These are phyloP conservation scores for Laburnicola sp. DNA, from an alignment of 2,329 filamentous ascomycete species.

Conservation along the genomic window DNA sequence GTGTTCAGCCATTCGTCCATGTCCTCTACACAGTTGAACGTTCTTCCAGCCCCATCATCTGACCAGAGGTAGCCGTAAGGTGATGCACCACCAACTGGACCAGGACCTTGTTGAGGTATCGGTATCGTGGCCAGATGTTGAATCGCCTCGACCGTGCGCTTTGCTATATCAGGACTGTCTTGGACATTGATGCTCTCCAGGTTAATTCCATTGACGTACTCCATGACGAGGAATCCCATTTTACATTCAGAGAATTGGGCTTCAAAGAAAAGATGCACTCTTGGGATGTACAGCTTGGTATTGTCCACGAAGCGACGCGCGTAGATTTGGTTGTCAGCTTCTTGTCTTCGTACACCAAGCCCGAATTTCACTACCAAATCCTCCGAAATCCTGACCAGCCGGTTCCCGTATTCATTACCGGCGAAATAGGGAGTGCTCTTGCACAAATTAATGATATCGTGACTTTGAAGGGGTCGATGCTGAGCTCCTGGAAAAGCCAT, in stretches of 20 bases:
- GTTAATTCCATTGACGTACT: slow-evolving; percentile 7
- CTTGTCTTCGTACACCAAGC: slow-evolving; percentile 4
- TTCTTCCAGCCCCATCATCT: slow-evolving; percentile 1
- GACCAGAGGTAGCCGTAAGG: slow-evolving; percentile 9
- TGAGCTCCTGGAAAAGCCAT: no score
- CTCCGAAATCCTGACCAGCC: slow-evolving; percentile 7
- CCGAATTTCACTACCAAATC: slow-evolving; percentile 6
- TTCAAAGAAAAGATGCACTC: slow-evolving; percentile 7
- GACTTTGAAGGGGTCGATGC: no score
- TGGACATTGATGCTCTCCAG: background rate
- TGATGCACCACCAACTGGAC: slow-evolving; percentile 3
- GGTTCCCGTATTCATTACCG: background rate
- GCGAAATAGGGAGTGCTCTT: slow-evolving; percentile 2
- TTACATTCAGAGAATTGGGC: background rate
- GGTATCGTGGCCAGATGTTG: slow-evolving; percentile 10
- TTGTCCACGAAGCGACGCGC: slow-evolving; percentile 5
- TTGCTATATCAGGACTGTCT: background rate
- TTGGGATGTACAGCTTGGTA: slow-evolving; percentile 5
- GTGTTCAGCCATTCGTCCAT: slow-evolving; percentile 11
- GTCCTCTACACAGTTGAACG: slow-evolving; percentile 1
- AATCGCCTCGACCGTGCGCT: slow-evolving; percentile 2
- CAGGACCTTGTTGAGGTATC: slow-evolving; percentile 5
- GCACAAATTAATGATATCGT: slow-evolving; percentile 1
- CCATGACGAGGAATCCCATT: slow-evolving; percentile 12
- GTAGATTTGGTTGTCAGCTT: slow-evolving; percentile 7